Evolutionary conservation across 2,329 filamentous ascomycete species (phyloP), one percentile per base, ranked within the genome.

Genomic region (Fusarium sp.): DNA sequence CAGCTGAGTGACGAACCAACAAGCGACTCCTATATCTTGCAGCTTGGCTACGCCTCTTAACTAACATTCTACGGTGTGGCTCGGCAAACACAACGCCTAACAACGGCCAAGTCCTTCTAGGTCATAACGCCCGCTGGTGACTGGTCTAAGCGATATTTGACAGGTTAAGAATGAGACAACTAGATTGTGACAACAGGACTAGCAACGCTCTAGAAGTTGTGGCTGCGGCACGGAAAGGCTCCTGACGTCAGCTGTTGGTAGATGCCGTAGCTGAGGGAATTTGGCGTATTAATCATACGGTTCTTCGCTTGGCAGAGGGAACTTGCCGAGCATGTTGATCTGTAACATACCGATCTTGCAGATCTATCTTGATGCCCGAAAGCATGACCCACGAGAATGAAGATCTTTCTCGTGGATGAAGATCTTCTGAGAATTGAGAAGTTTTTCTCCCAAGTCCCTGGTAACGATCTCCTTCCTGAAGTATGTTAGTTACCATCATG

Each of bases 141-240:
- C 34, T 38, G 34, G 10, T n/a, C 18, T 38, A 38, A 38, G 34
- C 34, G 34, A 38, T n/a, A 38, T 38, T 38, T 38, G 34, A 38
- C 34, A 38, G 10, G 34, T 38, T n/a, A 38, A n/a, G 10, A 38
- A n/a, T 18, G 34, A 38, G 34, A 38, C 32, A 38, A 38, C 32
- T 38, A 10, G 32, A 38, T 9, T 38, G 34, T 12, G 18, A 38
- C 34, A 38, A n/a, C 18, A 38, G 34, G 6, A 51, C 47, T 51
- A 51, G 47, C 12, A 52, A 41, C 48, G 30, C 48, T 52, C 16
- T 52, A 41, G 32, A 52, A 52, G 32, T 41, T 52, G 32, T 52
- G 48, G 48, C 48, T 52, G 32, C 48, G 32, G 48, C 48, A 16
- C 24, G 32, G 48, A 41, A 40, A 27, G 18, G 9, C 18, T 25